Conservation (phyloP, 148 eudicot genomes). For the Camellia granthamiana region DNA sequence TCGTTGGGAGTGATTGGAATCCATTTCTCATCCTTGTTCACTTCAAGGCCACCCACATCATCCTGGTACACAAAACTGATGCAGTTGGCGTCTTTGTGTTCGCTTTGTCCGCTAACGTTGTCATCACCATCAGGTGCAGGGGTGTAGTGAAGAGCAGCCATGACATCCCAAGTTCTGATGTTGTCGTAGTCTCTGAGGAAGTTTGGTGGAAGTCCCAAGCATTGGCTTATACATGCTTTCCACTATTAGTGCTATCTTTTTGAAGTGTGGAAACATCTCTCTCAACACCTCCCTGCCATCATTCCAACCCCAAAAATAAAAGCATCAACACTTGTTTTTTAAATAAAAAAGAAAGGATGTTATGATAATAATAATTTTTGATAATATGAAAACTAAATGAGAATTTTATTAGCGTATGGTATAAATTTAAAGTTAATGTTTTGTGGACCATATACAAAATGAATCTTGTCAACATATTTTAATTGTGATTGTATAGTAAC, state of each 20-base stretch:
- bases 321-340: too few relatives aligned
- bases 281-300: background rate
- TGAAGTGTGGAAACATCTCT: conserved; percentile 20
- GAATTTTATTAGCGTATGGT: too few relatives aligned
- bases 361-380: too few relatives aligned
- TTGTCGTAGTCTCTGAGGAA: conserved; percentile 30
- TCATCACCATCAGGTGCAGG: conserved; percentile 32
- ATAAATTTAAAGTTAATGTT: too few relatives aligned
- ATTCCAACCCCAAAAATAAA: too few relatives aligned
- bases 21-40: conserved; percentile 37
- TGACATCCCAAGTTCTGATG: conserved; percentile 27
- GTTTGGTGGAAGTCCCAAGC: conserved; percentile 38
- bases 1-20: conserved; percentile 26
- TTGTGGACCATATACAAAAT: too few relatives aligned
- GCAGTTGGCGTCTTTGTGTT: conserved; percentile 31
- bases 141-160: conserved; percentile 24
- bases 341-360: too few relatives aligned
- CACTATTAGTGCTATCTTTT: conserved; percentile 18
- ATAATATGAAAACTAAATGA: too few relatives aligned
- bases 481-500: too few relatives aligned
- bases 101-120: conserved; percentile 9
- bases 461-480: too few relatives aligned
- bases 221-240: conserved; percentile 30
- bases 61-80: conserved; percentile 40
- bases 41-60: conserved; percentile 41